Conservation (phyloP, 768 basidiomycete species). For the Naganishia antarctica region DNA sequence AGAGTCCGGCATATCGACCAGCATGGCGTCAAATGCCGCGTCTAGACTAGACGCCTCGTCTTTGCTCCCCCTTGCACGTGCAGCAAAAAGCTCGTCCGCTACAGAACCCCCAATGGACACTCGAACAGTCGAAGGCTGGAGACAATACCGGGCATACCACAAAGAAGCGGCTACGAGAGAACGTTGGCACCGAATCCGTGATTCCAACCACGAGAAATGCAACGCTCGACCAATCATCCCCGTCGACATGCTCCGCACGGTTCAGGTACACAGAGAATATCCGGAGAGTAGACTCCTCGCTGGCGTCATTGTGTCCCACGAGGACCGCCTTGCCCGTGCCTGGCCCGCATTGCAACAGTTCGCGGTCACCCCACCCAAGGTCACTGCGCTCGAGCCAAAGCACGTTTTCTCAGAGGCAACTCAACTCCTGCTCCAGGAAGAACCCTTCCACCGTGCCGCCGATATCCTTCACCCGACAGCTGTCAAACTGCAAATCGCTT, state of each 20-base stretch:
- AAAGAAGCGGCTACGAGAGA: constrained; percentile 56
- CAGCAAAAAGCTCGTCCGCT: background rate
- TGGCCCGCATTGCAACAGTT: background rate
- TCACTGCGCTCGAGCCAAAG: background rate
- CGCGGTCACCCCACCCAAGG: background rate
- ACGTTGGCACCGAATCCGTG: constrained; percentile 66
- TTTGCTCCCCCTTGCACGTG: constrained; percentile 32
- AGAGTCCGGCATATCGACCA: background rate
- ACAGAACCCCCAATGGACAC: constrained; percentile 37
- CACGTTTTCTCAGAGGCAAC: constrained; percentile 12
- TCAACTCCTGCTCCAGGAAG: constrained; percentile 30
- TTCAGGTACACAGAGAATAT: constrained; percentile 47
- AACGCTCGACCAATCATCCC: constrained; percentile 49
- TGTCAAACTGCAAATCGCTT: constrained; percentile 85
- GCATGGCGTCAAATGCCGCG: constrained; percentile 28
- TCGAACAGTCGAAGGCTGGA: constrained; percentile 70
- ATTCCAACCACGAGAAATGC: constrained; percentile 72
- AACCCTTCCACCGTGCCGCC: constrained; percentile 52
- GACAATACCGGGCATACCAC: constrained; percentile 54
- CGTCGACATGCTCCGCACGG: constrained; percentile 42
- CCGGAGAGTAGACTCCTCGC: background rate
- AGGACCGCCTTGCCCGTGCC: background rate
- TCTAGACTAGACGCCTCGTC: constrained; percentile 40
- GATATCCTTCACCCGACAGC: constrained; percentile 68
- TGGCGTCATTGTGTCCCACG: background rate